These are phyloP conservation scores for Candolleomyces aberdarensis DNA, from an alignment of 768 basidiomycete genomes.

Conservation along the genomic window DNA sequence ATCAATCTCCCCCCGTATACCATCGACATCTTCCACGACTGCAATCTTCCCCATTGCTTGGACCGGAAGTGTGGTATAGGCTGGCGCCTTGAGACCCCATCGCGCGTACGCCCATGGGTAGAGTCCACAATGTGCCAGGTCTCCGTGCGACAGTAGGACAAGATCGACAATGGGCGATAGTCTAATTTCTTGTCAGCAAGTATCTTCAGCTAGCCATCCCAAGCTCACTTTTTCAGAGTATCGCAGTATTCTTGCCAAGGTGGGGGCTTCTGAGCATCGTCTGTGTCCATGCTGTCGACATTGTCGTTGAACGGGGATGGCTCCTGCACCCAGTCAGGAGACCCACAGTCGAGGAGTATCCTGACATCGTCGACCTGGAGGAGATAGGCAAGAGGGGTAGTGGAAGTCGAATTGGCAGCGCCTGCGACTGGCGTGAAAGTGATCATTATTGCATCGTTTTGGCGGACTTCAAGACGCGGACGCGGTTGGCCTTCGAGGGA, in stretches of 20 bases:
- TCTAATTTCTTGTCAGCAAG: conserved; percentile 36
- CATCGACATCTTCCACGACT: conserved; percentile 83
- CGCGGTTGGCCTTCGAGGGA: neutral
- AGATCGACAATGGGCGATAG: conserved; percentile 80
- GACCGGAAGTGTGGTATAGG: conserved; percentile 93
- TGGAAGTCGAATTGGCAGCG: conserved; percentile 63
- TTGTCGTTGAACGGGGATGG: conserved; percentile 29
- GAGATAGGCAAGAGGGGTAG: conserved; percentile 75
- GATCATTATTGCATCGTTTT: conserved; percentile 58
- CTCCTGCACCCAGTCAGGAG: conserved; percentile 81
- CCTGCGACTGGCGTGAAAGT: conserved; percentile 92
- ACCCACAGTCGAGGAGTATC: conserved; percentile 93
- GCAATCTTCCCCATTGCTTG: conserved; percentile 95
- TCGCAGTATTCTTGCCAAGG: conserved; percentile 67
- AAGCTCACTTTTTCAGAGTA: conserved; percentile 61
- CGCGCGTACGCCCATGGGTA: conserved; percentile 88
- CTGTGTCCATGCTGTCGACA: neutral
- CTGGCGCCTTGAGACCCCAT: conserved; percentile 86
- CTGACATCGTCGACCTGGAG: conserved; percentile 92
- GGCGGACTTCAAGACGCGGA: conserved; percentile 12
- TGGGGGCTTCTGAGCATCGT: conserved; percentile 27
- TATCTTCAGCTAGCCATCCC: neutral
- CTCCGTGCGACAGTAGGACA: conserved; percentile 92
- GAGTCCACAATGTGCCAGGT: conserved; percentile 85
- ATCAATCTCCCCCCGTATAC: conserved; percentile 72